Conservation (phyloP, 1,284 basidiomycete genomes). For the Apiotrichum siamense region DNA sequence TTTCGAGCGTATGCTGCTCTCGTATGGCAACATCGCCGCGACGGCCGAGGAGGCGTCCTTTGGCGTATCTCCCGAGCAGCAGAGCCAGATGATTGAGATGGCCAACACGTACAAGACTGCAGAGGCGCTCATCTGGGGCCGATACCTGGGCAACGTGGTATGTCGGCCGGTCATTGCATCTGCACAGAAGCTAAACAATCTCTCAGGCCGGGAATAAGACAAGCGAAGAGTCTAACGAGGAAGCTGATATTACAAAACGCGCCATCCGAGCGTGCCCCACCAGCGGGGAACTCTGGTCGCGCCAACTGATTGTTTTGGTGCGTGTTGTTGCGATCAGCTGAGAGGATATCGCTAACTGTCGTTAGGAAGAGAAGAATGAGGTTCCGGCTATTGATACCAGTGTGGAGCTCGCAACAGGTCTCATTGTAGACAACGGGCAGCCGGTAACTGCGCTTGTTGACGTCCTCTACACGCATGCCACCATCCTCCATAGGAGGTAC, state of each 20-base stretch:
- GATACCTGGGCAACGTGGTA: conserved; percentile 34
- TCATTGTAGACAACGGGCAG: conserved; percentile 6
- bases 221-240: conserved; percentile 56
- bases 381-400: conserved; percentile 7
- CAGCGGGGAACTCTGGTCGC: conserved; percentile 34
- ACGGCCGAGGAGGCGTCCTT: conserved; percentile 43
- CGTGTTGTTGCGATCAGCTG: neutral
- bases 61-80: conserved; percentile 53
- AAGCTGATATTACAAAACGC: conserved; percentile 46
- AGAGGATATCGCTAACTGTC: neutral
- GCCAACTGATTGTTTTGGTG: conserved; percentile 24
- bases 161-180: conserved; percentile 8
- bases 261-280: conserved; percentile 38
- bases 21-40: conserved; percentile 52
- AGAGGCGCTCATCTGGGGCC: conserved; percentile 38
- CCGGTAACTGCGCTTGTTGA: conserved; percentile 14
- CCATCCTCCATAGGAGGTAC: conserved; percentile 13
- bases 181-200: conserved; percentile 24
- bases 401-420: conserved; percentile 6
- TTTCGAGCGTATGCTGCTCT: conserved; percentile 71
- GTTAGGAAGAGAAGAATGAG: conserved; percentile 7
- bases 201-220: conserved; percentile 41
- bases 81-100: conserved; percentile 15
- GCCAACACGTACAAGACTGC: conserved; percentile 32
- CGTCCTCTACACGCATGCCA: conserved; percentile 9